These are phyloP conservation scores for Salix koriyanagi DNA, from an alignment of 345 rosid species.

Conservation along the genomic window DNA sequence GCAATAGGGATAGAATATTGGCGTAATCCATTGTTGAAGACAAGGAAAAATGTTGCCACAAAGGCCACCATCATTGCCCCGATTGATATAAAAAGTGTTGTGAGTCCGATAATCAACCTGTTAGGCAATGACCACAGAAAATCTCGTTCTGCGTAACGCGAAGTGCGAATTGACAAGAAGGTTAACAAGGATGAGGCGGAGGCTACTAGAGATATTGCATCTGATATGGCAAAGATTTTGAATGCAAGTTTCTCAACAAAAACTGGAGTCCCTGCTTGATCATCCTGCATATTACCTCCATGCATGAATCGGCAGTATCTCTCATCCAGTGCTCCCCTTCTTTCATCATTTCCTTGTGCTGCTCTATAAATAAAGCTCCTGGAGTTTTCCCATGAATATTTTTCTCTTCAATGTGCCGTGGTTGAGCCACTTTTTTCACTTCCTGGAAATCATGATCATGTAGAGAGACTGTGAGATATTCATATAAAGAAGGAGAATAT, in stretches of 20 bases:
- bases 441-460: neutral
- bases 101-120: conserved; percentile 3
- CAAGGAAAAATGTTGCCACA: neutral
- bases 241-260: neutral
- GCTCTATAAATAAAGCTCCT: neutral
- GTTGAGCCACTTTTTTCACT: conserved; percentile 11
- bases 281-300: neutral
- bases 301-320: conserved; percentile 9
- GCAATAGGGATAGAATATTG: neutral
- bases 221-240: conserved; percentile 5
- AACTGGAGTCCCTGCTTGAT: neutral
- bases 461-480: neutral
- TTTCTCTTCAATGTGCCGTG: neutral
- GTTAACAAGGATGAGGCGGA: neutral
- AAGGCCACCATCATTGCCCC: conserved; percentile 16
- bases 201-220: conserved; percentile 2
- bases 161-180: conserved; percentile 15
- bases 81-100: conserved; percentile 8
- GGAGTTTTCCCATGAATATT: conserved; percentile 10
- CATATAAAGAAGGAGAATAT: neutral
- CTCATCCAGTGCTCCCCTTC: conserved; percentile 13
- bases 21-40: neutral
- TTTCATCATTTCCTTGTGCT: neutral
- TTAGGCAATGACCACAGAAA: neutral
- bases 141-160: neutral